Base-by-base conservation (phyloP, 176 grass and related monocot species). In the Saccharum officinarum region DNA sequence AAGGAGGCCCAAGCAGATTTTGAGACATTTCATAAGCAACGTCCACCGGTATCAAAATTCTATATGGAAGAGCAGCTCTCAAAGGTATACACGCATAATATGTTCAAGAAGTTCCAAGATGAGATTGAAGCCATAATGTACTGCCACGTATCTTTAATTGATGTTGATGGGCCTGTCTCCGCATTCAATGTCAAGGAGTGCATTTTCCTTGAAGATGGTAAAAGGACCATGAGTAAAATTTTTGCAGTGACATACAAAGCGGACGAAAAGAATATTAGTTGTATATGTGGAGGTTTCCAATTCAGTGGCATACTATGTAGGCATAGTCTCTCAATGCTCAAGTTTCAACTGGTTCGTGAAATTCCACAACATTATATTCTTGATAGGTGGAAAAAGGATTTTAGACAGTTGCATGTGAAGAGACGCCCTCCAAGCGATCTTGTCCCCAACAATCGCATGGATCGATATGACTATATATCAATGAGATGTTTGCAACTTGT, bases 71-170 rank as follows among this genome's bases (percentile, higher is more conserved):
- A 98, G 61, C 97, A 98, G 78, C 91, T 98, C 26, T 95, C 97
- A 15, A 98, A 94, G 82, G 90, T 94, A 59, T 98, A 95, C 85
- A 98, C 97, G 55, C 89, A 94, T 82, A 98, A 94, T 82, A 94
- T 95, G 83, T 98, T 98, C 73, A 98, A 98, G 85, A 94, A 89
- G 74, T 95, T 98, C 60, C 97, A 98, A 77, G 93, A 95, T 95
- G 97, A 98, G 88, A 92, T 98, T 76, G 93, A 95, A 88, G 91
- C 93, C 75, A 98, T 98, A 75, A 98, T 98, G 97, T 98, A 98
- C 87, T 98, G 93, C 76, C 93, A 98, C 67, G 91, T 92, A 83
- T 90, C 91, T 75, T 73, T 95, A 71, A 34, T 89, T 36, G 84
- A 65, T 84, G 80, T 63, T 61, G 86, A 94, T 61, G 86, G 88